These are phyloP conservation scores for Skeletonema grethae DNA, from an alignment of 108 stramenopile genomes.

Conservation along the genomic window DNA sequence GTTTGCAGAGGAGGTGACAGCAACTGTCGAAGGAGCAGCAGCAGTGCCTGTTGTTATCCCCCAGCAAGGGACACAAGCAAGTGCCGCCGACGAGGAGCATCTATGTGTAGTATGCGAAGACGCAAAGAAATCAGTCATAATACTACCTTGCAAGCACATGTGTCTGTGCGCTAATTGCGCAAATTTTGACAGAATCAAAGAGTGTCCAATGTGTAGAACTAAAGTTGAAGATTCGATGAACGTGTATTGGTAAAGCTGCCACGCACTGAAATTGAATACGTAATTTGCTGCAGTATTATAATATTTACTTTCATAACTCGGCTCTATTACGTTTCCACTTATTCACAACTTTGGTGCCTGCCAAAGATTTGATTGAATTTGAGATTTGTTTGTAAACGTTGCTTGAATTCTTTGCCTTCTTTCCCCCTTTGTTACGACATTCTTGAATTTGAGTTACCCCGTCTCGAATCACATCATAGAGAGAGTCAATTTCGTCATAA, in stretches of 20 bases:
- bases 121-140: constrained; percentile 34
- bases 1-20: constrained; percentile 13
- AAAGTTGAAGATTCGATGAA: constrained; percentile 37
- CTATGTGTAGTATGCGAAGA: constrained; percentile 49
- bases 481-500: constrained; percentile 8
- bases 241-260: constrained; percentile 32
- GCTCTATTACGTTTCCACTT: constrained; percentile 63
- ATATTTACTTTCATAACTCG: constrained; percentile 32
- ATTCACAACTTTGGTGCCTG: constrained; percentile 52
- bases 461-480: constrained; percentile 16
- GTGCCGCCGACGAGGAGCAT: constrained; percentile 19
- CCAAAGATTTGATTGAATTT: constrained; percentile 44
- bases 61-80: constrained; percentile 1
- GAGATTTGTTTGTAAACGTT: constrained; percentile 50
- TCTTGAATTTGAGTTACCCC: constrained; percentile 33
- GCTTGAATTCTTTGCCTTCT: constrained; percentile 21
- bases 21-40: background rate
- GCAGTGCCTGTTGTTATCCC: background rate
- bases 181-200: constrained; percentile 26
- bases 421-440: background rate
- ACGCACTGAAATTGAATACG: background rate
- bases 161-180: constrained; percentile 38
- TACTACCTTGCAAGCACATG: constrained; percentile 46
- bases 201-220: constrained; percentile 47
- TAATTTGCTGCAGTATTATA: background rate